These are phyloP conservation scores for Exidia glandulosa DNA, from an alignment of 768 basidiomycete species.

Conservation along the genomic window DNA sequence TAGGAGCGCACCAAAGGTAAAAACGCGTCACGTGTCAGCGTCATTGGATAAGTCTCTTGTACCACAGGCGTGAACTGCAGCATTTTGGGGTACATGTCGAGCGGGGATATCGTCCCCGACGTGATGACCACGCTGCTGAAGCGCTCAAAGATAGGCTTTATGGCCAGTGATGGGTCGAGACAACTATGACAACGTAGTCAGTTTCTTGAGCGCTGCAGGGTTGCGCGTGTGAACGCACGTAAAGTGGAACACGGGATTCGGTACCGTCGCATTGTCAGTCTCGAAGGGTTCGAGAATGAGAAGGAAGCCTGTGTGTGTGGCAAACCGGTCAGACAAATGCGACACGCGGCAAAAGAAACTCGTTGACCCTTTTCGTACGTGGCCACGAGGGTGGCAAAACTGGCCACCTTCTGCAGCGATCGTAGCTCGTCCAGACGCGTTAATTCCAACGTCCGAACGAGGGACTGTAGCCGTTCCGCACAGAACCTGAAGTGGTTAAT, in stretches of 20 bases:
- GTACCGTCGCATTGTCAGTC: slow-evolving; percentile 95
- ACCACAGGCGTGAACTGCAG: slow-evolving; percentile 94
- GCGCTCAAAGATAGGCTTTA: slow-evolving; percentile 94
- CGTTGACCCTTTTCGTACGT: slow-evolving; percentile 89
- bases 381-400: slow-evolving; percentile 91
- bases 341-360: background rate
- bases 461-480: slow-evolving; percentile 86
- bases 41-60: slow-evolving; percentile 97
- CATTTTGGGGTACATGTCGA: slow-evolving; percentile 99
- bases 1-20: slow-evolving; percentile 68
- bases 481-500: slow-evolving; percentile 58
- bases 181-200: slow-evolving; percentile 42
- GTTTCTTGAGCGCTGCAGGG: background rate
- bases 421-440: slow-evolving; percentile 85
- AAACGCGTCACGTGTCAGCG: slow-evolving; percentile 91
- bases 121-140: slow-evolving; percentile 98
- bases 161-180: slow-evolving; percentile 93
- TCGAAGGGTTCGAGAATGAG: slow-evolving; percentile 97
- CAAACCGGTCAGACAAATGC: background rate
- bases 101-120: slow-evolving; percentile 92
- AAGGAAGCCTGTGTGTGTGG: slow-evolving; percentile 77
- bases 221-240: slow-evolving; percentile 42
- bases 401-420: slow-evolving; percentile 88
- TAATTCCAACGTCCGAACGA: slow-evolving; percentile 86
- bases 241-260: slow-evolving; percentile 97